Percentiles rank a stretch among this genome's conserved stretches.
Evolutionary conservation across 495 filamentous ascomycete species (phyloP).

Genomic region (Neurospora sp.): DNA sequence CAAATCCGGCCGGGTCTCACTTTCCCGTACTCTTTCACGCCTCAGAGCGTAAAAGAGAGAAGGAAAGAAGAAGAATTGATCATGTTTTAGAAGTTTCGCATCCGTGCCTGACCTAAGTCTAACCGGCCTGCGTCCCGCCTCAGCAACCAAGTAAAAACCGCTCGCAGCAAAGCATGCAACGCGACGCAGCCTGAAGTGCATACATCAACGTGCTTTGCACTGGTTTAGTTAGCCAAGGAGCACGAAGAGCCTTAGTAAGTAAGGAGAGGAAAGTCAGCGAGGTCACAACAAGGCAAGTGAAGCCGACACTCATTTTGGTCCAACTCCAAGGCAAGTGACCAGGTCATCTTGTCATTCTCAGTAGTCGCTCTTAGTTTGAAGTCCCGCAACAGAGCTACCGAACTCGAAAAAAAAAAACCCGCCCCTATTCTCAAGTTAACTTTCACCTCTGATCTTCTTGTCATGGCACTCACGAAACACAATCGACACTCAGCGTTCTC

Average conservation of each 20-base stretch:
- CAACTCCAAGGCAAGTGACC: not conserved
- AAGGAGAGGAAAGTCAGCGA: not conserved
- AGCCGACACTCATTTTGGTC: not conserved
- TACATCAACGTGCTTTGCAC: not conserved
- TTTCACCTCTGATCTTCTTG: not conserved
- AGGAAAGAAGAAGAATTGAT: not conserved
- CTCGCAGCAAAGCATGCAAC: not conserved
- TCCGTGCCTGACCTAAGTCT: not conserved
- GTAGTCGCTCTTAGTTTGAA: not conserved
- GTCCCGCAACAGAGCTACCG: not conserved
- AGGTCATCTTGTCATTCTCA: not conserved
- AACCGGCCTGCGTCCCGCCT: not conserved
- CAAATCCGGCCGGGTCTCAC: not conserved
- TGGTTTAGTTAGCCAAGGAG: not conserved
- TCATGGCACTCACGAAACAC: not conserved
- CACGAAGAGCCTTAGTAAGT: not conserved
- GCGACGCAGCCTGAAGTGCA: not conserved
- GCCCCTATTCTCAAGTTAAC: not conserved
- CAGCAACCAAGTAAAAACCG: not conserved
- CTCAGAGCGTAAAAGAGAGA: not conserved
- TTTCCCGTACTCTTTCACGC: not conserved
- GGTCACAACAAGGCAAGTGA: not conserved
- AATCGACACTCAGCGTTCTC: not conserved
- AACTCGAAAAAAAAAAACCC: too few relatives aligned
- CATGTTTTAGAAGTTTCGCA: not conserved